Conservation (phyloP, 1,139 yeast genomes). For the Saccharomycopsis hybrid region DNA sequence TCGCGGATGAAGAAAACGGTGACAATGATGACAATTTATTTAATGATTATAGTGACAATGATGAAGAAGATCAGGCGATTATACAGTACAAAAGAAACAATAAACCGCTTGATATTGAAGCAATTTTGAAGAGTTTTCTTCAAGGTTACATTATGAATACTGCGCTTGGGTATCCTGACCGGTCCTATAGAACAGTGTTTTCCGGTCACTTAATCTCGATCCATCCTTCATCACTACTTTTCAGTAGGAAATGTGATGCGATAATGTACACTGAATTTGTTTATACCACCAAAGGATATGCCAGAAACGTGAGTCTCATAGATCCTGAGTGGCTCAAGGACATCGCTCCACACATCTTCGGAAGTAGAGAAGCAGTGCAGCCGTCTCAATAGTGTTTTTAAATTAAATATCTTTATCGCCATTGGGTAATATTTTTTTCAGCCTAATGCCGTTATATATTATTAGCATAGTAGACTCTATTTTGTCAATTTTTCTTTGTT, state of each 20-base stretch:
- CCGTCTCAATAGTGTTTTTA: not conserved
- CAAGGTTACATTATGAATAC: slow-evolving; percentile 79
- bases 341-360: slow-evolving; percentile 64
- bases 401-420: too few relatives aligned
- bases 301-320: slow-evolving; percentile 79
- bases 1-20: slow-evolving; percentile 11
- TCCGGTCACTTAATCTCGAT: slow-evolving; percentile 77
- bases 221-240: slow-evolving; percentile 87
- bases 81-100: slow-evolving; percentile 26
- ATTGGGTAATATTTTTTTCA: too few relatives aligned
- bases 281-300: slow-evolving; percentile 88
- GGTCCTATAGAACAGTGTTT: slow-evolving; percentile 80
- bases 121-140: slow-evolving; percentile 68
- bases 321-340: slow-evolving; percentile 85
- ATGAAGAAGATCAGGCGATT: slow-evolving; percentile 23
- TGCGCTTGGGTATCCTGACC: slow-evolving; percentile 92
- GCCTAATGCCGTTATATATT: too few relatives aligned
- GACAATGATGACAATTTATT: slow-evolving; percentile 21
- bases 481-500: too few relatives aligned
- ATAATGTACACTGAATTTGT: slow-evolving; percentile 94
- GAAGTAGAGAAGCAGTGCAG: slow-evolving; percentile 27
- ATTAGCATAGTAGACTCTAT: too few relatives aligned
- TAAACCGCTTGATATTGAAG: slow-evolving; percentile 45
- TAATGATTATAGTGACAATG: slow-evolving; percentile 7
- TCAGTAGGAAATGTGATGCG: slow-evolving; percentile 78